Percentiles rank a stretch among this genome's conserved stretches.
phyloP scores from a whole-genome alignment of 139 green algal species.

The Bryopsis sp. region DNA sequence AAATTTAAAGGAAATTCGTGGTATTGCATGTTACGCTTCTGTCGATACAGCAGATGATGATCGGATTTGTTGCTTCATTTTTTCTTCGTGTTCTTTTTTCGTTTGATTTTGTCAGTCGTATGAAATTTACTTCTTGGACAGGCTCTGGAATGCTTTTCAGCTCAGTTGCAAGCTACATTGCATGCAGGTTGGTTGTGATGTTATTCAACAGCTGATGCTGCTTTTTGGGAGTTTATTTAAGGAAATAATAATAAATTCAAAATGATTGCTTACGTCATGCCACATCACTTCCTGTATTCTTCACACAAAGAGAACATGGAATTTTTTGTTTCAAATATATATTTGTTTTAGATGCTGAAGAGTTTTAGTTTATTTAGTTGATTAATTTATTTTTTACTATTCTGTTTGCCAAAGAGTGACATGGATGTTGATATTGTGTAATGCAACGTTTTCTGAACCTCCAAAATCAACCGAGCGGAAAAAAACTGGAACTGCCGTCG shows the following conservation, averaged over 20 bases:
- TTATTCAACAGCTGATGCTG: slow-evolving; percentile 39
- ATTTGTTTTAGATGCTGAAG: too few species aligned
- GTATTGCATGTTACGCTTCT: background rate
- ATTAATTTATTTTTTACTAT: too few species aligned
- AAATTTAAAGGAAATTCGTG: background rate
- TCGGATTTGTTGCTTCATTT: too few species aligned
- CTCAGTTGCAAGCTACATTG: slow-evolving; percentile 41
- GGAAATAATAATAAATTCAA: background rate
- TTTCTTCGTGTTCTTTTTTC: too few species aligned
- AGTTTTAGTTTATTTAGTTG: too few species aligned
- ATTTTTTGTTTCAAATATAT: too few species aligned
- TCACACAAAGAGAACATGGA: background rate
- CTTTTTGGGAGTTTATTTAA: background rate
- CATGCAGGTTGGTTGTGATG: slow-evolving; percentile 47
- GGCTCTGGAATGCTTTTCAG: background rate
- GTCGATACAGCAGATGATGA: background rate
- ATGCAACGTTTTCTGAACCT: too few species aligned
- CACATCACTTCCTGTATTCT: background rate
- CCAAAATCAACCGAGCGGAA: too few species aligned
- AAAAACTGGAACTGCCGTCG: background rate
- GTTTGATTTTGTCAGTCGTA: too few species aligned
- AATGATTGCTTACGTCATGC: background rate
- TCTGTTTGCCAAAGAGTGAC: too few species aligned
- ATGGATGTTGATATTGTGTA: too few species aligned
- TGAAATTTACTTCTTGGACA: too few species aligned